These are phyloP conservation scores for Pogostemon cablin DNA, from an alignment of 257 asterid species.

Conservation along the genomic window DNA sequence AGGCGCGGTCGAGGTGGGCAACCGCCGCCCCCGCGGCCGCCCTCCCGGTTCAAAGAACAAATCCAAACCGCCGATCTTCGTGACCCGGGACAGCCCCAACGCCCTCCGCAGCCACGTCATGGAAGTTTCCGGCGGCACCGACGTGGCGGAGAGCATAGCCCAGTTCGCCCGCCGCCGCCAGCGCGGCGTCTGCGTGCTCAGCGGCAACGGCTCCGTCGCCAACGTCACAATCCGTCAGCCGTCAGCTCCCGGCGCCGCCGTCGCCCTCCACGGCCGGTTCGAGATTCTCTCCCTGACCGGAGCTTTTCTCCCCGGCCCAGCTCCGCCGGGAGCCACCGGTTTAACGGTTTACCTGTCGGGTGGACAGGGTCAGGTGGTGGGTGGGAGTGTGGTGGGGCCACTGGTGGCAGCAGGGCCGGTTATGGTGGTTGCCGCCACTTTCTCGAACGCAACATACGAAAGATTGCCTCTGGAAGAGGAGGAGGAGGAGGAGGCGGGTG, in stretches of 20 bases:
- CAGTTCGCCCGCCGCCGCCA: constrained; percentile 65
- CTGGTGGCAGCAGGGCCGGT: constrained; percentile 70
- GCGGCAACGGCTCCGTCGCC: constrained; percentile 64
- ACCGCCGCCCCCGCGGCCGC: constrained; percentile 66
- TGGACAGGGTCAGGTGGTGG: constrained; percentile 72
- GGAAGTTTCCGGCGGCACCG: constrained; percentile 63
- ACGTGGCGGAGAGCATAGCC: constrained; percentile 64
- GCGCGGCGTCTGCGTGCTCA: constrained; percentile 65
- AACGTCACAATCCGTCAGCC: constrained; percentile 68
- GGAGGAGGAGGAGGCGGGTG: constrained; percentile 40
- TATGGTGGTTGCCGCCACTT: constrained; percentile 62
- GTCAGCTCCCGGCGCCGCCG: constrained; percentile 47
- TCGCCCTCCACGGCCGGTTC: constrained; percentile 61
- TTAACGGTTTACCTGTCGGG: constrained; percentile 63
- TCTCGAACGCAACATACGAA: constrained; percentile 65
- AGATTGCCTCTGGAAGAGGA: constrained; percentile 64
- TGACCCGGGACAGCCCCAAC: constrained; percentile 71
- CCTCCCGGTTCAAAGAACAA: constrained; percentile 76
- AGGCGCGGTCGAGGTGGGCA: constrained; percentile 63
- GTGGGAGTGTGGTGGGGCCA: constrained; percentile 71
- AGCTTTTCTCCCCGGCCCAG: constrained; percentile 64
- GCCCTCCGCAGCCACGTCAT: constrained; percentile 66
- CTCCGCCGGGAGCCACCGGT: constrained; percentile 62
- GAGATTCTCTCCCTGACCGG: constrained; percentile 65
- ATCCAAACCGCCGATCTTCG: constrained; percentile 65